Base-by-base conservation (phyloP, 2,329 filamentous ascomycete species). In the Diatrype stigma region DNA sequence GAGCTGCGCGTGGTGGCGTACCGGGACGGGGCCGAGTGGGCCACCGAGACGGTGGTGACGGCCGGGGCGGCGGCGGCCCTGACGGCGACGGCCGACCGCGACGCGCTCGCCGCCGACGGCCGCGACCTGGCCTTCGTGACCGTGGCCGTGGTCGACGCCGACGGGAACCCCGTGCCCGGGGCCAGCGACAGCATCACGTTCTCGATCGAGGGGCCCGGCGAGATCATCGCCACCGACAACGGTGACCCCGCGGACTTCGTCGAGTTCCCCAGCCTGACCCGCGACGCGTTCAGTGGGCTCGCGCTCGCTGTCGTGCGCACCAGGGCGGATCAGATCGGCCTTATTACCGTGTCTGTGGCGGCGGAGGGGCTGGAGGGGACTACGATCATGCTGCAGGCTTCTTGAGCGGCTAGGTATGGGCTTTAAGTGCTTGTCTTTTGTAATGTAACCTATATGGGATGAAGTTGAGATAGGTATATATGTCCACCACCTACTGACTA, bases 211-310 rank as follows among this genome's bases (percentile, higher is more conserved):
- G 76, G 73, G 0, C 67, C 69, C 0, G 79, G 71, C 1, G 63
- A 72, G 58, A 73, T 81, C 42, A 67, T 77, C 2, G 63, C 73
- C 0, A 81, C 78, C 0, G 77, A 81, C 47, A 80, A 80, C 48
- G 78, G 78, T 1, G 69, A 79, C 49, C 73, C 73, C 4, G 63
- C 70, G 1, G 74, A 78, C 51, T 65, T 75, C 57, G 69, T 64
- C 2, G 58, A 68, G 1, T 78, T 78, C 56, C 69, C 71, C 1
- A 70, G 67, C 3, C 53, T 55, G 7, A 63, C 62, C 32, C 65
- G 74, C 14, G 70, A 71, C 38, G 72, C 72, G 0, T 75, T 73
- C 48, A 67, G 64, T 32, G 74, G 74, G 1, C 60, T 69, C 4
- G 69, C 69, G 0, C 62, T 77, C 19, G 70, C 67, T 4, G 70